Conservation (phyloP, 345 rosid genomes). For the Citrus glauca region DNA sequence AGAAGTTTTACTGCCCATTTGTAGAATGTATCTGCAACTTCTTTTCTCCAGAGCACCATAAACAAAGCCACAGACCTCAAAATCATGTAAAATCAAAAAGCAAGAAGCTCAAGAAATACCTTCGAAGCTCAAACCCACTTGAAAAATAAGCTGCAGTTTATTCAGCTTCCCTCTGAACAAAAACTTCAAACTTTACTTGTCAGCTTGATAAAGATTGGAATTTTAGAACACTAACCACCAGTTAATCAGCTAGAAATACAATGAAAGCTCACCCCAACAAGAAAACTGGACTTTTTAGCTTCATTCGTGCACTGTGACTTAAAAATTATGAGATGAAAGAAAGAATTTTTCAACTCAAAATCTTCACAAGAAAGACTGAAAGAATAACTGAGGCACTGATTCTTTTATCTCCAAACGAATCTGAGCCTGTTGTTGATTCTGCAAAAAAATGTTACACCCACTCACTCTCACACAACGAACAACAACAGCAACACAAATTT, state of each 20-base stretch:
- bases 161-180: neutral
- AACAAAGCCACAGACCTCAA: slow-evolving; percentile 15
- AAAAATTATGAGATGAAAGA: slow-evolving; percentile 4
- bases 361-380: slow-evolving; percentile 47
- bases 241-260: neutral
- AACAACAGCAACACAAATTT: neutral
- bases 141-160: neutral
- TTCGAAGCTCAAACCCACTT: neutral
- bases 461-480: neutral
- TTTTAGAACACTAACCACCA: slow-evolving; percentile 24
- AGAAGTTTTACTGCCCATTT: slow-evolving; percentile 12
- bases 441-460: neutral
- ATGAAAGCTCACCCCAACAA: neutral
- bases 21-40: slow-evolving; percentile 24
- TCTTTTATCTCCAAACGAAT: slow-evolving; percentile 30
- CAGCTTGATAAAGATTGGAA: slow-evolving; percentile 12
- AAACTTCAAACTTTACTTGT: neutral
- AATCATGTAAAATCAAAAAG: slow-evolving; percentile 13
- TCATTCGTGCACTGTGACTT: neutral
- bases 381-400: slow-evolving; percentile 36
- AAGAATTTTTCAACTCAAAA: slow-evolving; percentile 25
- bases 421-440: neutral
- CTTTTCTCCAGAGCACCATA: slow-evolving; percentile 33
- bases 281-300: neutral
- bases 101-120: slow-evolving; percentile 8